Evolutionary conservation across 352 stramenopile genomes (phyloP), one percentile per base, ranked within the genome.

Genomic region (Globisporangium nodosum): DNA sequence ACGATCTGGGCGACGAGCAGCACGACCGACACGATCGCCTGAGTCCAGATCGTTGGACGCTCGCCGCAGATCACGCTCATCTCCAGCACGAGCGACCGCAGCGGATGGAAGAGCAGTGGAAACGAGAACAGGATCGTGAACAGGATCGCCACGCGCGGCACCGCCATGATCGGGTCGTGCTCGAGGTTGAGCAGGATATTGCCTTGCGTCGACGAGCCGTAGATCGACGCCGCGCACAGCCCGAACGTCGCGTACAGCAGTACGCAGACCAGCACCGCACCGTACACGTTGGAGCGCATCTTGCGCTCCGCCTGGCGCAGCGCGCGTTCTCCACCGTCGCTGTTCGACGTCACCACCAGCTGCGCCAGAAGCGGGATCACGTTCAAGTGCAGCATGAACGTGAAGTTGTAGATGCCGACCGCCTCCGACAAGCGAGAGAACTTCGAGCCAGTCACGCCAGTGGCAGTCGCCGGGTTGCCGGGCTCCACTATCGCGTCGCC

Each of bases 331-430:
- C 18, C 49, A 39, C 48, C 53, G 16, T 30, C 20, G 52, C 60
- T 64, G 31, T 13, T 48, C 15, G 56, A 55, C 49, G 53, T 51
- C 27, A 69, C 50, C 45, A 88, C 72, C 15, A 88, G 64, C 49
- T 89, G 81, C 3, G 71, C 74, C 11, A 88, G 68, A 9, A 92
- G 60, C 30, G 82, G 82, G 56, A 92, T 85, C 50, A 92, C 78
- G 49, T 92, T 92, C 51, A 92, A 55, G 21, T 92, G 82, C 43
- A 90, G 66, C 78, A 92, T 89, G 62, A 90, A 92, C 8, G 80
- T 86, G 58, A 90, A 92, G 57, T 92, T 92, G 73, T 90, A 92
- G 55, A 92, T 88, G 20, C 78, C 79, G 37, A 88, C 77, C 31
- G 70, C 69, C 54, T 90, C 78, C 3, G 81, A 76, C 8, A 89